Evolutionary conservation across 345 rosid genomes (phyloP), one percentile per base, ranked within the genome.

Genomic region (Hirschfeldia incana): DNA sequence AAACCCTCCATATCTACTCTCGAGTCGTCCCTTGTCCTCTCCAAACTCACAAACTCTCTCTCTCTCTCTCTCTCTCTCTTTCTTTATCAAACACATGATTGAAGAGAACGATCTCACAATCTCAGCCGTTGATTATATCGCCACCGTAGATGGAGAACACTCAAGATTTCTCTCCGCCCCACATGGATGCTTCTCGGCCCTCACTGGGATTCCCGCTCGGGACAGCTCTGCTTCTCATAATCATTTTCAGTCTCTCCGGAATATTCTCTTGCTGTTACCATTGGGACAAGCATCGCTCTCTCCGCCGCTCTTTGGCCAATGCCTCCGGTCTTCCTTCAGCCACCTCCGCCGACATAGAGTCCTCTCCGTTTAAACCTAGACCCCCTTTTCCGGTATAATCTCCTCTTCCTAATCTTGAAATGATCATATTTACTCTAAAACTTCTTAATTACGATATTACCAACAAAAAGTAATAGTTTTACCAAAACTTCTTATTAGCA

Each of bases 211-310:
- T 94, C 85, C 98, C 98, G 13, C 88, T 94, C 0, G 98, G 98
- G 59, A 92, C 98, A 0, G 98, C 98, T 60, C 86, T 94, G 51
- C 95, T 94, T 72, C 83, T 94, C 61, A 83, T 94, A 62, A 68
- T 90, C 87, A 85, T 92, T 30, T 94, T 94, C 92, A 87, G 88
- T 85, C 85, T 94, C 81, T 91, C 97, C 67, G 97, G 97, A 37
- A 88, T 94, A 76, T 91, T 94, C 90, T 94, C 98, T 70, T 94
- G 98, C 75, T 94, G 98, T 80, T 94, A 94, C 86, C 98, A 94
- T 80, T 91, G 97, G 98, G 98, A 94, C 64, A 94, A 92, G 86
- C 85, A 91, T 84, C 84, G 92, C 16, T 91, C 97, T 37, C 86
- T 92, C 85, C 98, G 97, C 64, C 90, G 88, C 2, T 84, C 92